phyloP scores from a whole-genome alignment of 331 rosid genomes.

The Malus hybrid region DNA sequence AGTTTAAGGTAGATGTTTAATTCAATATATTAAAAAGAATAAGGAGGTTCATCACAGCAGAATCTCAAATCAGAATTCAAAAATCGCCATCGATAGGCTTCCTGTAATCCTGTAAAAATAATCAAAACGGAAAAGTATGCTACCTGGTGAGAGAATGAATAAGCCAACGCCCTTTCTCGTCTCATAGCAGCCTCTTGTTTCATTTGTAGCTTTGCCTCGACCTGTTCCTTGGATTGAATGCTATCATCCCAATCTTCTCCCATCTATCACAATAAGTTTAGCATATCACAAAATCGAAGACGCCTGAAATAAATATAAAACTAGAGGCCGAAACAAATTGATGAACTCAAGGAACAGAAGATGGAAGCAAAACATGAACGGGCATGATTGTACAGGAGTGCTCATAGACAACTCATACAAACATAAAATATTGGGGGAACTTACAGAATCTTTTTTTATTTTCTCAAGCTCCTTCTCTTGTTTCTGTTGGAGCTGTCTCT shows the following conservation, averaged over 20 bases:
- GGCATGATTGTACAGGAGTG: not conserved
- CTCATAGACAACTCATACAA: not conserved
- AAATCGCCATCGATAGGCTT: too few species aligned
- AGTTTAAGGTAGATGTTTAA: not conserved
- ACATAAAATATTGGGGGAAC: conserved; percentile 3
- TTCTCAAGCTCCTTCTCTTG: conserved; percentile 59
- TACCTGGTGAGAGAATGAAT: conserved; percentile 86
- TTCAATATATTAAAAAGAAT: not conserved
- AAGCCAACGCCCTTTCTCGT: conserved; percentile 88
- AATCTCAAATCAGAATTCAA: not conserved
- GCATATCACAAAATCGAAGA: not conserved
- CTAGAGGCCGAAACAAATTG: not conserved
- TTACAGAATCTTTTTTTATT: conserved; percentile 44
- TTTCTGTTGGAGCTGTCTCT: conserved; percentile 55
- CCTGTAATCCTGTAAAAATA: not conserved
- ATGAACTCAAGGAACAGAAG: not conserved
- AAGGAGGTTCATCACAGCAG: not conserved
- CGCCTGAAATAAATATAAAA: not conserved
- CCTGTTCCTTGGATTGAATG: conserved; percentile 64
- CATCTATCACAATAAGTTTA: conserved; percentile 19
- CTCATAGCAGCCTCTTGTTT: conserved; percentile 75
- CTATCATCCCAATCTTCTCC: conserved; percentile 70
- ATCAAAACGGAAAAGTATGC: not conserved
- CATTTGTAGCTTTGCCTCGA: conserved; percentile 37
- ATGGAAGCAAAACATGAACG: not conserved